Evolutionary conservation across 495 filamentous ascomycete genomes (phyloP), one percentile per base, ranked within the genome.

Genomic region (Usnea hakonensis): DNA sequence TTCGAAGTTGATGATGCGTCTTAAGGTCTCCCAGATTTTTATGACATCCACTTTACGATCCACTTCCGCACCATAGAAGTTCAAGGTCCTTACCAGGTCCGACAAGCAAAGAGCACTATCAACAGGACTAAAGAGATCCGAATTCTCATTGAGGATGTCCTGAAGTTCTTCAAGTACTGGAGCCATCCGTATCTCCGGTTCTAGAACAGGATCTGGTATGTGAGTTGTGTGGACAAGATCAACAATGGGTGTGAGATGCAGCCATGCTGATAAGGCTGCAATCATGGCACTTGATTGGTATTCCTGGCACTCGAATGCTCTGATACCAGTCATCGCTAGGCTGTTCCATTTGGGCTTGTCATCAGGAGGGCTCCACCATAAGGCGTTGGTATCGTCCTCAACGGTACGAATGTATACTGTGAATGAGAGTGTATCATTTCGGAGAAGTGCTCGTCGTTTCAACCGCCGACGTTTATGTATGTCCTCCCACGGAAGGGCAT

Each of bases 271-370:
- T 16, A 87, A 66, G 0, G 81, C 80, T 16, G 81, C 78, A 14
- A 81, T 75, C 64, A 79, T 76, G 26, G 76, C 75, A 57, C 78
- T 80, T 61, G 82, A 77, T 50, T 79, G 75, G 58, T 79, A 72
- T 43, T 75, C 71, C 5, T 76, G 76, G 56, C 76, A 74, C 19
- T 76, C 75, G 38, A 87, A 65, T 7, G 80, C 76, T 58, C 79
- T 80, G 40, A 86, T 78, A 26, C 85, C 84, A 32, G 85, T 86
- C 72, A 83, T 77, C 10, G 76, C 74, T 81, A 81, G 77, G 65
- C 90, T 72, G 82, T 98, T 67, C 90, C 93, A 66, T 85, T 91
- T 76, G 78, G 85, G 65, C 72, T 85, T 70, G 73, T 87, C 70
- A 78, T 92, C 68, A 60, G 80, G 73, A 68, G 74, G 70, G 65